Conservation (phyloP, 2,329 filamentous ascomycete species). For the Sclerotinia sclerotiorum region DNA sequence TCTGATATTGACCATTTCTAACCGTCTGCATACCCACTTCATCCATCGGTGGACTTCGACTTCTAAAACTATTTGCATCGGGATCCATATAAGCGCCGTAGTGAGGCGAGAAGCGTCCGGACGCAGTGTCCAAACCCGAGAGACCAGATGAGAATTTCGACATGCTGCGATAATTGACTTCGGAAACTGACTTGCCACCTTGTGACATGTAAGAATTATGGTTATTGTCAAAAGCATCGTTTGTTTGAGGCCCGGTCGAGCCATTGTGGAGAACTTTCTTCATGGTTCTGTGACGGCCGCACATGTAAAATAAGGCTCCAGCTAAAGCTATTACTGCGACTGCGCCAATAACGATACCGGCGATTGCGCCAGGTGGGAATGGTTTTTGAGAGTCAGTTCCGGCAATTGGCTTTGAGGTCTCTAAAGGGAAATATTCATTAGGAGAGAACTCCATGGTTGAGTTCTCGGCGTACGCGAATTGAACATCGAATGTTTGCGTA, state of each 20-base stretch:
- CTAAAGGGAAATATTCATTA: slow-evolving; percentile 54
- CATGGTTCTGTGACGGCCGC: slow-evolving; percentile 40
- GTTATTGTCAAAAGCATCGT: not conserved
- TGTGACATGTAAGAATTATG: slow-evolving; percentile 33
- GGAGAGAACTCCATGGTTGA: slow-evolving; percentile 56
- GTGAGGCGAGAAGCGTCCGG: slow-evolving; percentile 17
- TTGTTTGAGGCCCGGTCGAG: not conserved
- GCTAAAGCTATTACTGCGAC: slow-evolving; percentile 44
- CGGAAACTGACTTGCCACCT: slow-evolving; percentile 26
- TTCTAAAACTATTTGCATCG: slow-evolving; percentile 22
- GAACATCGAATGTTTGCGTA: slow-evolving; percentile 49
- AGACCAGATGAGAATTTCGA: slow-evolving; percentile 24
- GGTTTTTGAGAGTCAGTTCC: slow-evolving; percentile 4
- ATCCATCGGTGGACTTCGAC: slow-evolving; percentile 19
- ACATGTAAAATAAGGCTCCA: slow-evolving; percentile 49
- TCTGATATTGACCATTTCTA: slow-evolving; percentile 22
- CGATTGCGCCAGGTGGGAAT: slow-evolving; percentile 53
- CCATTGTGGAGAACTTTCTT: slow-evolving; percentile 23
- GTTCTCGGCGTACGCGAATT: slow-evolving; percentile 49
- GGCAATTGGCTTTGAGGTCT: slow-evolving; percentile 39
- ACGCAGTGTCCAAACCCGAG: slow-evolving; percentile 5
- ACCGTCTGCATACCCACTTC: slow-evolving; percentile 20
- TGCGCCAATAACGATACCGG: slow-evolving; percentile 56
- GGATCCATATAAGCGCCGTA: slow-evolving; percentile 14
- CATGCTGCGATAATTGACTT: slow-evolving; percentile 34